Conservation (phyloP, 805 yeast genomes). For the Sugiyamaella lignohabitans region DNA sequence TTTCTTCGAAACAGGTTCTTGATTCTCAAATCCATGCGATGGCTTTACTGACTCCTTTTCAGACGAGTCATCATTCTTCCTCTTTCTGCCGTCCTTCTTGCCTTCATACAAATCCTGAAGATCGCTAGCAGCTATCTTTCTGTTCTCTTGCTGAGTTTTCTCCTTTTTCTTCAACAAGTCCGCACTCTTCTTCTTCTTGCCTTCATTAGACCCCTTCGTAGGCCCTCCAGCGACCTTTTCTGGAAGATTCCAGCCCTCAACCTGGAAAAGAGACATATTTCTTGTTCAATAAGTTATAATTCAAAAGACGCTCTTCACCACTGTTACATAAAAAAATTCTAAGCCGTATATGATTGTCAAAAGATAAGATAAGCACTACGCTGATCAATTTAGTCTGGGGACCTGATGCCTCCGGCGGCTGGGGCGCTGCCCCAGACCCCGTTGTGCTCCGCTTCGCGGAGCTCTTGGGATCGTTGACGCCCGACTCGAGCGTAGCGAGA, state of each 20-base stretch:
- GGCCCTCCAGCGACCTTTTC: slow-evolving; percentile 40
- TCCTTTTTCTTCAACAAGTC: slow-evolving; percentile 9
- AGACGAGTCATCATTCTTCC: slow-evolving; percentile 2
- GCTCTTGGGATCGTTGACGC: neutral
- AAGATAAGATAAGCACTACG: neutral
- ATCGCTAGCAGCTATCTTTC: slow-evolving; percentile 15
- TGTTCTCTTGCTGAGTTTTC: slow-evolving; percentile 12
- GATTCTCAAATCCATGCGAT: no score
- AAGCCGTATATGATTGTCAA: no score
- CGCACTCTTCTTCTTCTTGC: slow-evolving; percentile 13
- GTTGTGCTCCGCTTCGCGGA: neutral
- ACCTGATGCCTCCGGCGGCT: neutral
- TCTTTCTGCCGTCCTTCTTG: slow-evolving; percentile 11
- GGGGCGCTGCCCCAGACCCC: neutral
- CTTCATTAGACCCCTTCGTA: slow-evolving; percentile 19
- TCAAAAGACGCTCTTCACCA: no score
- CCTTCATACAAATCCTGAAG: slow-evolving; percentile 20
- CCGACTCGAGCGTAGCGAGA: neutral
- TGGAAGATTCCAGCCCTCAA: slow-evolving; percentile 72
- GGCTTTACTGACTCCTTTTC: neutral
- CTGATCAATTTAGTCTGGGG: no score
- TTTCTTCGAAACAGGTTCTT: neutral
- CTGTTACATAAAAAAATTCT: no score
- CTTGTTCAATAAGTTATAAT: neutral
- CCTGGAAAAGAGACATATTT: slow-evolving; percentile 52